Evolutionary conservation across 2,329 filamentous ascomycete species (phyloP).

Genomic region (Cercospora sesami): DNA sequence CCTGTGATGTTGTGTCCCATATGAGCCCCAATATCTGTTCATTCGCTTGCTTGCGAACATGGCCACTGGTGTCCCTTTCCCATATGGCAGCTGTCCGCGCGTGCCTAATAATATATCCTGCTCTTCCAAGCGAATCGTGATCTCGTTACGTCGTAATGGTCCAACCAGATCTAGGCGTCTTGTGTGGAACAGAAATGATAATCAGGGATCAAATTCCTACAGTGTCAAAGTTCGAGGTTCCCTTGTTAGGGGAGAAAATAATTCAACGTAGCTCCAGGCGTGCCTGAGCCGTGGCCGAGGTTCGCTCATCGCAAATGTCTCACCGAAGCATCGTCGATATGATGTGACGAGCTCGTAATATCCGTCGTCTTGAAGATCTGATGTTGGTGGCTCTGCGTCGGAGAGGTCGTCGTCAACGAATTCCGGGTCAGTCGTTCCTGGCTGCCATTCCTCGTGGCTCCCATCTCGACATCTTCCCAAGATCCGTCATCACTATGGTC

Average conservation of each 20-base stretch:
- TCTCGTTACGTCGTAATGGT: neutral
- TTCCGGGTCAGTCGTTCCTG: conserved; percentile 21
- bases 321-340: neutral
- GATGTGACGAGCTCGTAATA: neutral
- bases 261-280: too few relatives aligned
- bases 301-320: neutral
- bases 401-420: neutral
- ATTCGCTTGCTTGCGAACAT: neutral
- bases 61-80: neutral
- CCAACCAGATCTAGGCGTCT: neutral
- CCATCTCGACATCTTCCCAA: conserved; percentile 20
- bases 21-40: neutral
- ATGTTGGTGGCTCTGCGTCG: neutral
- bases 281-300: neutral
- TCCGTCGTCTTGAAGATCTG: conserved; percentile 17
- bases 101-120: neutral
- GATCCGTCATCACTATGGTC: conserved; percentile 18
- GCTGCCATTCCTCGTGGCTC: conserved; percentile 12
- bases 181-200: neutral
- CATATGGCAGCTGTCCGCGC: neutral
- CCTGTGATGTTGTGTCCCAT: neutral
- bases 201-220: neutral
- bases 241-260: neutral
- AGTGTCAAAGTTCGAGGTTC: neutral
- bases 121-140: neutral